Conservation (phyloP, 495 filamentous ascomycete species). For the Aspergillus leporis region DNA sequence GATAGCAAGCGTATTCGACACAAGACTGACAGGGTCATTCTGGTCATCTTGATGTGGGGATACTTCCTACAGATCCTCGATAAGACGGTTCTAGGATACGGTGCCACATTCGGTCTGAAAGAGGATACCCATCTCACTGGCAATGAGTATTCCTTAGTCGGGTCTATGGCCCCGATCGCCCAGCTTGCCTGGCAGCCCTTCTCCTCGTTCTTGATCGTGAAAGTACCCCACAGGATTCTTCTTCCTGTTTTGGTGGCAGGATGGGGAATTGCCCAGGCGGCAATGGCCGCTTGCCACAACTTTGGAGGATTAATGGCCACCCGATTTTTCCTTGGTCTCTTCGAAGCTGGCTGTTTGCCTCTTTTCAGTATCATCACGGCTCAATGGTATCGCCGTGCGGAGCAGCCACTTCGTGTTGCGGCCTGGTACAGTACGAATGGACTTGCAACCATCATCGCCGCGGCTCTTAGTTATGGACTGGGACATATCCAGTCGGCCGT, state of each 20-base stretch:
- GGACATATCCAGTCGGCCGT: constrained; percentile 54
- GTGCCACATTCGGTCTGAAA: constrained; percentile 61
- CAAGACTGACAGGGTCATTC: constrained; percentile 62
- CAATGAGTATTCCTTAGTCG: constrained; percentile 61
- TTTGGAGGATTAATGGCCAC: constrained; percentile 46
- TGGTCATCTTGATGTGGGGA: constrained; percentile 62
- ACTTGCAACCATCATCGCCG: constrained; percentile 47
- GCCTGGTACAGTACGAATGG: constrained; percentile 54
- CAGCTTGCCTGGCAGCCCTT: constrained; percentile 68
- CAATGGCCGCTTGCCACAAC: constrained; percentile 47
- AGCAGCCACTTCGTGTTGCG: constrained; percentile 52
- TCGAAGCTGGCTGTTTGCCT: constrained; percentile 59
- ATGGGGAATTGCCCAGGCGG: constrained; percentile 48
- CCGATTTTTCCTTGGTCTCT: constrained; percentile 50
- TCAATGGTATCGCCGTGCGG: constrained; percentile 51
- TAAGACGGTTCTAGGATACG: constrained; percentile 64
- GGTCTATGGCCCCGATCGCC: constrained; percentile 62
- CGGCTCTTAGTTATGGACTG: constrained; percentile 50
- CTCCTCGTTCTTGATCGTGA: constrained; percentile 64
- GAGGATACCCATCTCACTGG: constrained; percentile 54
- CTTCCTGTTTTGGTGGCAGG: constrained; percentile 61
- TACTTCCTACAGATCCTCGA: constrained; percentile 68
- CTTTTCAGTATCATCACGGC: constrained; percentile 55
- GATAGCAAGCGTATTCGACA: constrained; percentile 55
- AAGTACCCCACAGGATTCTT: constrained; percentile 63